Evolutionary conservation across 331 rosid species (phyloP).

Genomic region (Erythrophleum ivorense): DNA sequence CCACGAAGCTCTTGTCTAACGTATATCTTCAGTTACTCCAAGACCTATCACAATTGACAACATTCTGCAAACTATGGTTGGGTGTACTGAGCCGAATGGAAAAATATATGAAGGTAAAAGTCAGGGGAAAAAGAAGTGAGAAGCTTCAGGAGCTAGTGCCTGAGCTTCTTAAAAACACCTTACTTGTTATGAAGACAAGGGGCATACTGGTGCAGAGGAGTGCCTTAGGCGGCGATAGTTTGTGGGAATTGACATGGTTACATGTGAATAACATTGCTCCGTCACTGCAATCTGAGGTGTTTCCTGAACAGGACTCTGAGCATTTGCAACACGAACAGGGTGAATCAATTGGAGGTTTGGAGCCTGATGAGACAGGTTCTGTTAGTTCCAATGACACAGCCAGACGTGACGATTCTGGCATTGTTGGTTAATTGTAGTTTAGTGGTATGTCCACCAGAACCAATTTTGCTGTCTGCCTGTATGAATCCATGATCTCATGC

Average conservation of each 20-base stretch:
- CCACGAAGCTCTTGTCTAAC: constrained; percentile 80
- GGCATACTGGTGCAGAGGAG: constrained; percentile 67
- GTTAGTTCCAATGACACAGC: constrained; percentile 49
- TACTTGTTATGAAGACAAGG: constrained; percentile 79
- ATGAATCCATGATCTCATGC: constrained; percentile 1
- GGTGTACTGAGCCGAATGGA: constrained; percentile 81
- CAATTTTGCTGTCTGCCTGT: constrained; percentile 20
- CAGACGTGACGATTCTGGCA: constrained; percentile 50
- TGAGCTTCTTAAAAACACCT: constrained; percentile 80
- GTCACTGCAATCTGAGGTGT: constrained; percentile 79
- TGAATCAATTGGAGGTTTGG: constrained; percentile 51
- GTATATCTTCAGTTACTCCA: constrained; percentile 78
- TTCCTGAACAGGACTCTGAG: constrained; percentile 70
- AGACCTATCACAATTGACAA: constrained; percentile 66
- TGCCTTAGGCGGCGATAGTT: constrained; percentile 72
- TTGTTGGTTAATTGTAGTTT: constrained; percentile 51
- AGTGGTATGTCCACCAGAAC: constrained; percentile 5
- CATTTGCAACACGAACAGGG: constrained; percentile 48
- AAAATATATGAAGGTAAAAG: constrained; percentile 70
- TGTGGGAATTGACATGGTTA: constrained; percentile 93
- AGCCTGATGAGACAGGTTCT: constrained; percentile 52
- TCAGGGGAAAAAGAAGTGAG: constrained; percentile 79
- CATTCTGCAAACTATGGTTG: constrained; percentile 87
- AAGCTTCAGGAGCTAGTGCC: constrained; percentile 90
- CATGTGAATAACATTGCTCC: constrained; percentile 74